phyloP scores from a whole-genome alignment of 345 rosid species.

The Adansonia digitata region DNA sequence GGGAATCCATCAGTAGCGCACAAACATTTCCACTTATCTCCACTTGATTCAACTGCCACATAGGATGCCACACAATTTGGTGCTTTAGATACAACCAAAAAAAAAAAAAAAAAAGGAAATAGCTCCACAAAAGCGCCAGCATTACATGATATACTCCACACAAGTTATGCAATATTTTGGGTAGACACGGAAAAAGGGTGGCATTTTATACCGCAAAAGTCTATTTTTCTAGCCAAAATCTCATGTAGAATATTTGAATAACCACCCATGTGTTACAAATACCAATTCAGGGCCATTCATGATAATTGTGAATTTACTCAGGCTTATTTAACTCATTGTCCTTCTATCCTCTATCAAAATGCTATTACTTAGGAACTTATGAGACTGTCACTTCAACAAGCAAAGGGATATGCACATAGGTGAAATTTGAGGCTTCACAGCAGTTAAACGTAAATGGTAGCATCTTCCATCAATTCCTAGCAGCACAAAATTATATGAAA shows the following conservation, averaged over 20 bases:
- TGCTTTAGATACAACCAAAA: not conserved
- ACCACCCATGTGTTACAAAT: too few species aligned
- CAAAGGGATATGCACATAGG: not conserved
- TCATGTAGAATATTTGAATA: not conserved
- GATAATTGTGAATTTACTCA: not conserved
- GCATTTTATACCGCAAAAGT: not conserved
- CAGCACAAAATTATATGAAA: not conserved
- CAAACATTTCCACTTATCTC: slow-evolving; percentile 57
- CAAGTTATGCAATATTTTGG: not conserved
- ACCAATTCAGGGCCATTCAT: too few species aligned
- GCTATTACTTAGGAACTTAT: not conserved
- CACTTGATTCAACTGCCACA: slow-evolving; percentile 35
- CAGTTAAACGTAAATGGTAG: not conserved
- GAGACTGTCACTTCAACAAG: not conserved
- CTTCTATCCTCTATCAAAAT: not conserved
- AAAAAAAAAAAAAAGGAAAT: too few species aligned
- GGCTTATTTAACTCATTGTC: not conserved
- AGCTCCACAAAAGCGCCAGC: too few species aligned
- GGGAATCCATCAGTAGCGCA: slow-evolving; percentile 81
- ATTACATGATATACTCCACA: too few species aligned
- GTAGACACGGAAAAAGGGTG: not conserved
- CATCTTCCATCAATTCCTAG: not conserved
- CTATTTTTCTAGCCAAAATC: not conserved
- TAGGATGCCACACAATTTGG: slow-evolving; percentile 6
- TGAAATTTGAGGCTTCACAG: not conserved